phyloP scores from a whole-genome alignment of 2,329 filamentous ascomycete genomes.

The Fusarium sambucinum region DNA sequence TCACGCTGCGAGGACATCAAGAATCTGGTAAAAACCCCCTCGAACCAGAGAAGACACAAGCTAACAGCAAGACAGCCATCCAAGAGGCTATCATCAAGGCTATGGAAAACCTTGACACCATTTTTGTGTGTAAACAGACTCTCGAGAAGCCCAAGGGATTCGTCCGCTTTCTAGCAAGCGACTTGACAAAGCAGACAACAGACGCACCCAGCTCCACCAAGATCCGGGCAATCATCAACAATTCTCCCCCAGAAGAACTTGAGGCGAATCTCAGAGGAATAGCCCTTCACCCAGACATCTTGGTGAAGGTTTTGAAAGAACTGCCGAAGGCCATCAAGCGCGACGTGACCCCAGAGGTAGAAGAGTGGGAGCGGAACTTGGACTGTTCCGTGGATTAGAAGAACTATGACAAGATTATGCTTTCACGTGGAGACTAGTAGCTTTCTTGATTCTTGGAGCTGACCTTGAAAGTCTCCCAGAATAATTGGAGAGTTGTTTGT shows the following conservation, averaged over 20 bases:
- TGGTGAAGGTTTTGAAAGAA: conserved; percentile 22
- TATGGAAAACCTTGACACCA: conserved; percentile 1
- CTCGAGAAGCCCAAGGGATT: conserved; percentile 28
- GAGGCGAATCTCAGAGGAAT: conserved; percentile 4
- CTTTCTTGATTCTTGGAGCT: background rate
- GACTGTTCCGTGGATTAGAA: background rate
- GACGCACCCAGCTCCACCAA: conserved; percentile 44
- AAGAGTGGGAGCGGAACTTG: background rate
- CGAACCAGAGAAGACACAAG: rapidly evolving
- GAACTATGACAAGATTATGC: background rate
- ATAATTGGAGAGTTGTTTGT: background rate
- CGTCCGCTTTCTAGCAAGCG: conserved; percentile 37
- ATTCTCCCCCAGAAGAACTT: background rate
- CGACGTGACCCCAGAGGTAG: background rate
- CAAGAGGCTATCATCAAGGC: conserved; percentile 1
- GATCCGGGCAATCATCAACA: conserved; percentile 39
- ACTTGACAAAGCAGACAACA: background rate
- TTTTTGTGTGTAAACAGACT: conserved; percentile 31
- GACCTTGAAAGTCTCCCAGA: too few species aligned
- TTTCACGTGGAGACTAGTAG: background rate
- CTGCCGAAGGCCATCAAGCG: background rate
- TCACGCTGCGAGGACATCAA: conserved; percentile 2
- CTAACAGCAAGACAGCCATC: background rate
- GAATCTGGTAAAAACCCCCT: conserved; percentile 1
- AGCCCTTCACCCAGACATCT: conserved; percentile 19